Evolutionary conservation across 2,329 filamentous ascomycete species (phyloP).

Genomic region (Apiospora aurea): DNA sequence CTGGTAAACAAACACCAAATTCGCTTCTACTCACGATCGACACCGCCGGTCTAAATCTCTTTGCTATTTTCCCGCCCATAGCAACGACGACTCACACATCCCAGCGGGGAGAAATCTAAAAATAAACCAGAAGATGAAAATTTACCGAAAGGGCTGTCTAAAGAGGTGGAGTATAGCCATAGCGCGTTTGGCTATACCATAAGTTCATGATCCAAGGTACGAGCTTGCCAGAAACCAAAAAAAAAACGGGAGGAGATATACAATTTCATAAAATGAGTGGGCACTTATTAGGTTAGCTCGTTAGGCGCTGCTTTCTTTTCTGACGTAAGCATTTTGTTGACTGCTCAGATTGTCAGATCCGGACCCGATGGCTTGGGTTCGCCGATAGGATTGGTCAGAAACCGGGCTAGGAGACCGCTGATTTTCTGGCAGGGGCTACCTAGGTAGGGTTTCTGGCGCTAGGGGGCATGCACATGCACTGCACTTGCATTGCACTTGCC

Average conservation of each 20-base stretch:
- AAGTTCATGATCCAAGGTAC: neutral
- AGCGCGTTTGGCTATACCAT: neutral
- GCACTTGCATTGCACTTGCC: neutral
- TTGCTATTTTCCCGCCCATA: neutral
- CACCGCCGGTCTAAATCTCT: neutral
- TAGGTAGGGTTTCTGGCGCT: neutral
- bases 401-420: neutral
- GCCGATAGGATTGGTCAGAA: neutral
- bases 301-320: neutral
- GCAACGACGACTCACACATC: neutral
- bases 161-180: neutral
- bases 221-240: neutral
- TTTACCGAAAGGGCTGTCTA: neutral
- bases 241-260: constrained; percentile 1
- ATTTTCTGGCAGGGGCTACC: neutral
- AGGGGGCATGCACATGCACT: neutral
- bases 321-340: constrained; percentile 15
- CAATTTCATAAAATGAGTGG: neutral
- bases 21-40: neutral
- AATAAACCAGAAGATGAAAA: neutral
- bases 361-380: neutral
- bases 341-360: neutral
- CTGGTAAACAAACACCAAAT: neutral
- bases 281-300: neutral
- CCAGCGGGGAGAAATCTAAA: neutral